Percentiles rank a stretch among this genome's conserved stretches.
These are phyloP conservation scores for Morella rubra DNA, from an alignment of 306 rosid species.

Conservation along the genomic window DNA sequence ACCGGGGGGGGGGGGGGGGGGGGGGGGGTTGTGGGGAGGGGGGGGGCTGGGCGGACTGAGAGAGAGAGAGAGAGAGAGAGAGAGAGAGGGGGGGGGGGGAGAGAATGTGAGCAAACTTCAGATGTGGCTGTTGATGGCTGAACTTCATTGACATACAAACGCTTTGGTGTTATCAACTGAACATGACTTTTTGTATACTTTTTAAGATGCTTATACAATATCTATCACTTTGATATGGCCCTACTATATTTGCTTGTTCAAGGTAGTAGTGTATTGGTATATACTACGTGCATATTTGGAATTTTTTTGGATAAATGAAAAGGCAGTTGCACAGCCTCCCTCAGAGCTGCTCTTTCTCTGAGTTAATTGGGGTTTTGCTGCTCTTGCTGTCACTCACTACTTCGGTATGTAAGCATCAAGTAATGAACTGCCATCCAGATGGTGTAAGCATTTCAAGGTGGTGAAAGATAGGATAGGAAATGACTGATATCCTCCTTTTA, in stretches of 20 bases:
- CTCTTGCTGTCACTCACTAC: not conserved
- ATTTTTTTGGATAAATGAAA: not conserved
- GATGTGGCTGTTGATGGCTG: not conserved
- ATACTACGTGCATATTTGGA: not conserved
- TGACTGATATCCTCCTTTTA: not conserved
- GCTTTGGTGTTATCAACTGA: not conserved
- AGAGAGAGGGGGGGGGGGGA: not conserved
- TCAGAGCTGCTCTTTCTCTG: not conserved
- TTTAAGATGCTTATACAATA: not conserved
- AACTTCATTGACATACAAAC: not conserved
- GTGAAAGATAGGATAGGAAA: not conserved
- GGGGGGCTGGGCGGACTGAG: not conserved
- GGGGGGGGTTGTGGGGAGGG: not conserved
- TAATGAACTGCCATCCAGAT: not conserved
- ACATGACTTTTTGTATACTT: not conserved
- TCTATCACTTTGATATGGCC: not conserved
- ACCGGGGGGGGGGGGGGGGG: no score
- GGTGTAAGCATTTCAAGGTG: not conserved
- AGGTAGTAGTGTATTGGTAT: not conserved
- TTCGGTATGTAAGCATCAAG: not conserved
- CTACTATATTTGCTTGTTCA: not conserved
- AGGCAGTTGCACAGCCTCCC: not conserved
- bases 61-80: not conserved
- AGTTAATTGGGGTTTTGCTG: not conserved
- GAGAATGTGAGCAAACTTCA: not conserved